Conservation (phyloP, 192 early-diverging fungal species). For the Cladochytrium replicatum region DNA sequence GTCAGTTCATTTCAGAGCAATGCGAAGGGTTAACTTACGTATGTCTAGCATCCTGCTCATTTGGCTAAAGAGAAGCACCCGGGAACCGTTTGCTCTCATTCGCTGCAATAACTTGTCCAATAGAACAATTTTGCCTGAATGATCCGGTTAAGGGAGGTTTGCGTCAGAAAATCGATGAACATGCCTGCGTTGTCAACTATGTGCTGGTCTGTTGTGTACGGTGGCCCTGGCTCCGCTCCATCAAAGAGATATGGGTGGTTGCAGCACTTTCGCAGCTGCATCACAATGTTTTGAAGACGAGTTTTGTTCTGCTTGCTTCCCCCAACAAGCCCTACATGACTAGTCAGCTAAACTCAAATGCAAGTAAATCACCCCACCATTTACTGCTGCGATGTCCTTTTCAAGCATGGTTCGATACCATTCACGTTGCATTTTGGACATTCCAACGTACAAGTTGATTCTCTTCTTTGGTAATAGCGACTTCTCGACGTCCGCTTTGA, state of each 20-base stretch:
- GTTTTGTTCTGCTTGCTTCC: slow-evolving; percentile 77
- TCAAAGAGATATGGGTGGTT: slow-evolving; percentile 91
- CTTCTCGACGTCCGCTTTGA: slow-evolving; percentile 86
- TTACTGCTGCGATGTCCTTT: slow-evolving; percentile 96
- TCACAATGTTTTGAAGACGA: slow-evolving; percentile 87
- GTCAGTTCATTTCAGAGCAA: slow-evolving; percentile 10
- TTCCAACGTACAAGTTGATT: slow-evolving; percentile 82
- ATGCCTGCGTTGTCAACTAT: slow-evolving; percentile 75
- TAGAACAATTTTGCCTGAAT: slow-evolving; percentile 78
- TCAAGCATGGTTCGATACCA: slow-evolving; percentile 95
- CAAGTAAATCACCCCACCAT: slow-evolving; percentile 38
- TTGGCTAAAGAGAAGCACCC: slow-evolving; percentile 92
- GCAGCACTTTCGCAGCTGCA: slow-evolving; percentile 75
- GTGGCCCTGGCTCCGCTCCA: slow-evolving; percentile 86
- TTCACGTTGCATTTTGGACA: slow-evolving; percentile 88
- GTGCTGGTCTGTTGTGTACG: slow-evolving; percentile 94
- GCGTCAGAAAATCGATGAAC: slow-evolving; percentile 2
- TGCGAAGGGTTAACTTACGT: too few species aligned
- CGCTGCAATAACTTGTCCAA: slow-evolving; percentile 80
- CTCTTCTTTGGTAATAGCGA: slow-evolving; percentile 88
- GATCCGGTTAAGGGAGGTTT: too few species aligned
- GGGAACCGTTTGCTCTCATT: slow-evolving; percentile 79
- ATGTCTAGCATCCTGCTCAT: slow-evolving; percentile 98
- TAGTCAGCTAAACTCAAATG: not conserved
- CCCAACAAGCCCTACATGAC: slow-evolving; percentile 38